These are phyloP conservation scores for Notholithocarpus densiflorus DNA, from an alignment of 306 rosid species.

Conservation along the genomic window DNA sequence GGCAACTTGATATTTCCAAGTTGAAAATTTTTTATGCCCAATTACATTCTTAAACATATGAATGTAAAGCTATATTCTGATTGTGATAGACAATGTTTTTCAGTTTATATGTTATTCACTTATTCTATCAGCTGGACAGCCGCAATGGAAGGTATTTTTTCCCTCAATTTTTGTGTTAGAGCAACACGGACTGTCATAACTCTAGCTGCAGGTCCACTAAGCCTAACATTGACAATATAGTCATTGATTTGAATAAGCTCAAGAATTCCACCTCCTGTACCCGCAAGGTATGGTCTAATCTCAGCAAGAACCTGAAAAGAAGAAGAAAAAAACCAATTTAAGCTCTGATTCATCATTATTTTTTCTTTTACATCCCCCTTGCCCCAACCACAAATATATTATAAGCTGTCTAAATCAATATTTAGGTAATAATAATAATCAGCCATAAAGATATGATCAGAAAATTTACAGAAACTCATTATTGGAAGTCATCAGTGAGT, in stretches of 20 bases:
- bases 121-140: constrained; percentile 81
- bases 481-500: not conserved
- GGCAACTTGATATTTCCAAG: not conserved
- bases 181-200: constrained; percentile 96
- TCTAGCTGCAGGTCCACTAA: constrained; percentile 88
- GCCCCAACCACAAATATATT: not conserved
- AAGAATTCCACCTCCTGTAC: constrained; percentile 92
- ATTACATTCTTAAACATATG: not conserved
- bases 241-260: constrained; percentile 69
- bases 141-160: constrained; percentile 83
- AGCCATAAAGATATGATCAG: constrained; percentile 4
- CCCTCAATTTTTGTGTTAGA: constrained; percentile 85
- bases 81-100: constrained; percentile 7
- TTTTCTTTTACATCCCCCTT: no score
- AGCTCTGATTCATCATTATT: not conserved
- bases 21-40: constrained; percentile 11
- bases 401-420: not conserved
- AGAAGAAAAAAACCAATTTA: not conserved
- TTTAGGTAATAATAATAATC: constrained; percentile 1
- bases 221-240: constrained; percentile 69
- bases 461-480: constrained; percentile 1
- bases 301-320: constrained; percentile 76
- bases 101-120: constrained; percentile 22
- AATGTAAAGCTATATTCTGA: not conserved
- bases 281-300: constrained; percentile 91